A percentile compares a stretch with the other conserved stretches of the same genome.
Conservation (phyloP, 371 early-diverging fungal genomes). For the Syncephalis fuscata region DNA sequence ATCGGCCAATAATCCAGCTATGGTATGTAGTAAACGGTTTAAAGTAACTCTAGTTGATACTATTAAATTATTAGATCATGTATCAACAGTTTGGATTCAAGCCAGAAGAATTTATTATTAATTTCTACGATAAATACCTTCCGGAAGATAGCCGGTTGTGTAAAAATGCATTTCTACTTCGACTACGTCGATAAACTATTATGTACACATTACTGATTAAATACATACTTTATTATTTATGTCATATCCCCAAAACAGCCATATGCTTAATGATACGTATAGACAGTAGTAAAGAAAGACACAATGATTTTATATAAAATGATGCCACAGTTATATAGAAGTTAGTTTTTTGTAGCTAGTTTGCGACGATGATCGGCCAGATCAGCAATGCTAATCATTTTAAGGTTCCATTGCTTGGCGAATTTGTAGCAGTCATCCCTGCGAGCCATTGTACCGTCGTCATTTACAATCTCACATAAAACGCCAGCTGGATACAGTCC, state of each 20-base stretch:
- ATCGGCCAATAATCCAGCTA: slow-evolving; percentile 83
- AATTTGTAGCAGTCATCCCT: slow-evolving; percentile 78
- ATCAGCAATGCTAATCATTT: slow-evolving; percentile 78
- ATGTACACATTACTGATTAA: too few relatives aligned
- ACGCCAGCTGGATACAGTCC: slow-evolving; percentile 69
- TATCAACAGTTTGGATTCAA: slow-evolving; percentile 94
- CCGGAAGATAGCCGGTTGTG: slow-evolving; percentile 55
- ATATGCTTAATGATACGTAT: too few relatives aligned
- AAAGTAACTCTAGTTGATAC: too few relatives aligned
- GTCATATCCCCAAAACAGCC: too few relatives aligned
- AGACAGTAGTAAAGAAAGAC: too few relatives aligned
- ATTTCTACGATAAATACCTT: slow-evolving; percentile 86
- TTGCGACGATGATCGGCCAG: slow-evolving; percentile 38
- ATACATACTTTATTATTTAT: too few relatives aligned
- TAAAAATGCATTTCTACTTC: slow-evolving; percentile 79
- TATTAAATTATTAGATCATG: slow-evolving; percentile 38
- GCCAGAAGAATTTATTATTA: slow-evolving; percentile 80
- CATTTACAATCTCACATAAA: slow-evolving; percentile 83
- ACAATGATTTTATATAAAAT: too few relatives aligned
- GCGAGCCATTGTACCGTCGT: slow-evolving; percentile 87
- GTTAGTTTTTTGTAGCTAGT: too few relatives aligned
- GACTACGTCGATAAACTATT: slow-evolving; percentile 40
- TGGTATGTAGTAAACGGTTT: slow-evolving; percentile 29
- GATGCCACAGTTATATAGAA: too few relatives aligned
- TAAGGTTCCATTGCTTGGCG: slow-evolving; percentile 63